Evolutionary conservation across 345 rosid genomes (phyloP).

Genomic region (Eucalyptus cladocalyx): DNA sequence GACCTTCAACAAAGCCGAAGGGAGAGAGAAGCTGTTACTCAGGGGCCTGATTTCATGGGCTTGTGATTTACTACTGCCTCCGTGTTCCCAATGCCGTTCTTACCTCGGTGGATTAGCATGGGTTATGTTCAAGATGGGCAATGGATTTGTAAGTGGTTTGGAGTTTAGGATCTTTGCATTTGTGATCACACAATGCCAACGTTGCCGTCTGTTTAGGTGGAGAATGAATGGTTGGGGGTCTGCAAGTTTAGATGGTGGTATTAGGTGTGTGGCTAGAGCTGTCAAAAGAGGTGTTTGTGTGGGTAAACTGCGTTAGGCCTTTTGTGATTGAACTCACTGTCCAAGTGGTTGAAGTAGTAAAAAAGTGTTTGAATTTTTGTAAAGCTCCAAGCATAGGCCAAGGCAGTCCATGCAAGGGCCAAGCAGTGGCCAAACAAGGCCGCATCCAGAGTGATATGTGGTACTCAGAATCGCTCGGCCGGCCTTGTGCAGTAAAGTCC

Average conservation of each 20-base stretch:
- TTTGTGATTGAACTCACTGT: not conserved
- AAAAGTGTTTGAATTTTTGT: not conserved
- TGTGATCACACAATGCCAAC: not conserved
- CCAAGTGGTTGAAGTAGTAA: not conserved
- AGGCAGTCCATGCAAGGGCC: not conserved
- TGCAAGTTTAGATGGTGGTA: not conserved
- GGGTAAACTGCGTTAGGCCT: not conserved
- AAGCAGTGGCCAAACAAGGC: not conserved
- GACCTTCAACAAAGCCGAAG: not conserved
- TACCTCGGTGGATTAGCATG: not conserved
- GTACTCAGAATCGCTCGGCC: not conserved
- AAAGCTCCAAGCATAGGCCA: not conserved
- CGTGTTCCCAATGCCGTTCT: not conserved
- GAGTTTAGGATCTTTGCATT: not conserved
- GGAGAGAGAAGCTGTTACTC: not conserved
- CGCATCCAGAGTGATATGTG: not conserved
- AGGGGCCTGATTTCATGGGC: not conserved
- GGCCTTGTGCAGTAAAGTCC: not conserved
- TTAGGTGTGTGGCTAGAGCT: not conserved
- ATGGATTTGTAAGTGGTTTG: not conserved
- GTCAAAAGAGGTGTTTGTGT: not conserved
- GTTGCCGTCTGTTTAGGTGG: not conserved
- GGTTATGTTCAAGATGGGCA: not conserved
- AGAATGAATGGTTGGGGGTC: not conserved
- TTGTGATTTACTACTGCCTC: not conserved